phyloP scores from a whole-genome alignment of 345 rosid genomes.

The Chamaenerion angustifolium region DNA sequence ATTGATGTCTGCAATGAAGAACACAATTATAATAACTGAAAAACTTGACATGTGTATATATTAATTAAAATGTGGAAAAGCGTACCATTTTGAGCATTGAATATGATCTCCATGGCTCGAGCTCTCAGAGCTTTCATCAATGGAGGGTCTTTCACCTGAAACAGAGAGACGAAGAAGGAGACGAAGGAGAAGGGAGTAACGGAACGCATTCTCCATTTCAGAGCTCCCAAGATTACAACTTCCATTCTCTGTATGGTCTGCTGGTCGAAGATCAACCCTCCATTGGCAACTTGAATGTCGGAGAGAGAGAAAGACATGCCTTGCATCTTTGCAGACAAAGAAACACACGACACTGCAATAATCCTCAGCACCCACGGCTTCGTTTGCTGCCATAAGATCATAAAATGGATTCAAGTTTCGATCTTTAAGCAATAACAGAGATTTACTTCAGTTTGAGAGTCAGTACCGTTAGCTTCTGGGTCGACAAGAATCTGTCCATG shows the following conservation, averaged over 20 bases:
- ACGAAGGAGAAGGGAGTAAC: slow-evolving; percentile 57
- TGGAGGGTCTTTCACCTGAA: slow-evolving; percentile 26
- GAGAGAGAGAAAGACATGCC: slow-evolving; percentile 21
- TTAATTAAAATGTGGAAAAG: neutral
- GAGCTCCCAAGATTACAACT: slow-evolving; percentile 35
- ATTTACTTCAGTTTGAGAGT: neutral
- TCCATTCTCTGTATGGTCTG: slow-evolving; percentile 43
- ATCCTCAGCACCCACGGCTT: slow-evolving; percentile 57
- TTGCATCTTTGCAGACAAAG: slow-evolving; percentile 67
- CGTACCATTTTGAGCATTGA: slow-evolving; percentile 37
- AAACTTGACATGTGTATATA: neutral
- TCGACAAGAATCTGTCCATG: slow-evolving; percentile 63
- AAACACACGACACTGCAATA: slow-evolving; percentile 51
- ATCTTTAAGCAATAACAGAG: neutral
- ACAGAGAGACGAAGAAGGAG: slow-evolving; percentile 30
- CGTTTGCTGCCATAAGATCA: slow-evolving; percentile 1
- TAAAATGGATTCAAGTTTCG: neutral
- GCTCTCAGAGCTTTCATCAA: slow-evolving; percentile 27
- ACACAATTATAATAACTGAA: neutral
- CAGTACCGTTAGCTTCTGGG: slow-evolving; percentile 43
- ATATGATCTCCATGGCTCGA: slow-evolving; percentile 35
- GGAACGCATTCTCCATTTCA: slow-evolving; percentile 65
- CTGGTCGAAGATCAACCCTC: slow-evolving; percentile 29
- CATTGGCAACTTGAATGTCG: slow-evolving; percentile 32
- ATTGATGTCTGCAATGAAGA: slow-evolving; percentile 24